Evolutionary conservation across 352 stramenopile species (phyloP).

Genomic region (Elongisporangium undulatum): DNA sequence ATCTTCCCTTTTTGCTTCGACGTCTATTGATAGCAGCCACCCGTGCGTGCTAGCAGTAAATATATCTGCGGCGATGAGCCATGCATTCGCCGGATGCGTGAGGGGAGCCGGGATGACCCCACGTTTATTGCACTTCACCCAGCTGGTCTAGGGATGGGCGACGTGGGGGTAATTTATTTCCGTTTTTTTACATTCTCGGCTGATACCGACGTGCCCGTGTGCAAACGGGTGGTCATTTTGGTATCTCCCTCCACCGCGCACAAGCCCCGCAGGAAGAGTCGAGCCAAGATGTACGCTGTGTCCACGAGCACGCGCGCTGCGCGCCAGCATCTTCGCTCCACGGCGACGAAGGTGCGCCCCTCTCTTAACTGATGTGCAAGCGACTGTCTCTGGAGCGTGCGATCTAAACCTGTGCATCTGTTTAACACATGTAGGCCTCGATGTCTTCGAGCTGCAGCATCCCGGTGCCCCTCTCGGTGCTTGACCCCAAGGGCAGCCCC

Average conservation of each 20-base stretch:
- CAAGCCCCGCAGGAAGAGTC: conserved; percentile 20
- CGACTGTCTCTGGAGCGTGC: not conserved
- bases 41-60: not conserved
- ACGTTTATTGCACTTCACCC: not conserved
- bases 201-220: not conserved
- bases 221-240: conserved; percentile 66
- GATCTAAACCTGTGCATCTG: not conserved
- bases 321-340: conserved; percentile 69
- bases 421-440: conserved; percentile 24
- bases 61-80: not conserved
- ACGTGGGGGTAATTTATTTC: conserved; percentile 7
- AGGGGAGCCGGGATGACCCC: not conserved
- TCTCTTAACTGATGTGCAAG: not conserved
- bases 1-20: not conserved
- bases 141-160: not conserved
- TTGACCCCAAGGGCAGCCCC: conserved; percentile 88
- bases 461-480: conserved; percentile 79
- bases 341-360: conserved; percentile 44
- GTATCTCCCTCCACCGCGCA: conserved; percentile 54
- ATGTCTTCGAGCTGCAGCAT: conserved; percentile 75
- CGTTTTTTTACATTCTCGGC: not conserved
- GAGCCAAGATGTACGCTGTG: conserved; percentile 49
- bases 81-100: not conserved
- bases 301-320: conserved; percentile 48
- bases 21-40: not conserved